Conservation (phyloP, 768 basidiomycete genomes). For the Kondoa subrosea region DNA sequence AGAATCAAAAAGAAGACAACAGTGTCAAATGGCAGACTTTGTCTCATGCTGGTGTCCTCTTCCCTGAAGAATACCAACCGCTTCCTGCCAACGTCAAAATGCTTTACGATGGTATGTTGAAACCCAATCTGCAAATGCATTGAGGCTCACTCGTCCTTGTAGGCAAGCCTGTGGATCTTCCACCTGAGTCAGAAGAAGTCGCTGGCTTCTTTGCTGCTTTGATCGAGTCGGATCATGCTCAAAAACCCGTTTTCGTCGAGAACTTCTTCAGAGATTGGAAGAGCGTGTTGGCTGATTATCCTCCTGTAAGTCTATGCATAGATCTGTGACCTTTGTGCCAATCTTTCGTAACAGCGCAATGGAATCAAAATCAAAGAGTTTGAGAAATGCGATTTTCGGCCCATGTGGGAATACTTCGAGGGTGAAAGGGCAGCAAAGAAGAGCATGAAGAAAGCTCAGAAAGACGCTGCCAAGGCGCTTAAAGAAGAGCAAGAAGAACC, state of each 20-base stretch:
- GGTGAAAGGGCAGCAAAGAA: conserved; percentile 86
- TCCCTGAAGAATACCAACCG: conserved; percentile 89
- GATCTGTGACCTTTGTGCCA: background rate
- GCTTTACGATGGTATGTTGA: conserved; percentile 80
- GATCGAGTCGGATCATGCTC: conserved; percentile 78
- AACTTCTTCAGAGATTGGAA: conserved; percentile 93
- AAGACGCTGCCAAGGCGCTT: conserved; percentile 73
- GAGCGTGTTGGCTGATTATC: conserved; percentile 55
- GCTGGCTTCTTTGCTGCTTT: conserved; percentile 89
- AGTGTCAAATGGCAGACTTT: conserved; percentile 83
- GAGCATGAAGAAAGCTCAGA: conserved; percentile 61
- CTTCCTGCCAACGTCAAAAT: conserved; percentile 73
- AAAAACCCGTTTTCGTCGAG: conserved; percentile 70
- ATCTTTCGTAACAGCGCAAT: conserved; percentile 38
- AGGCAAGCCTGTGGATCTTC: conserved; percentile 66
- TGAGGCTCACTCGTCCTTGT: conserved; percentile 13
- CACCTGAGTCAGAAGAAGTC: conserved; percentile 81
- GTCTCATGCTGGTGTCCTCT: conserved; percentile 82
- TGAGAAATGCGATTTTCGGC: conserved; percentile 75
- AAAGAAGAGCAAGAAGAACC: conserved; percentile 70
- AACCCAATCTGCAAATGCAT: background rate
- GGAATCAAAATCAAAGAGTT: conserved; percentile 58
- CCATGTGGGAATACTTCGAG: conserved; percentile 86
- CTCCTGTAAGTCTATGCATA: conserved; percentile 49
- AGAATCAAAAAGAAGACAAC: conserved; percentile 40